phyloP scores from a whole-genome alignment of 495 filamentous ascomycete species.

The Aspergillus haitiensis region DNA sequence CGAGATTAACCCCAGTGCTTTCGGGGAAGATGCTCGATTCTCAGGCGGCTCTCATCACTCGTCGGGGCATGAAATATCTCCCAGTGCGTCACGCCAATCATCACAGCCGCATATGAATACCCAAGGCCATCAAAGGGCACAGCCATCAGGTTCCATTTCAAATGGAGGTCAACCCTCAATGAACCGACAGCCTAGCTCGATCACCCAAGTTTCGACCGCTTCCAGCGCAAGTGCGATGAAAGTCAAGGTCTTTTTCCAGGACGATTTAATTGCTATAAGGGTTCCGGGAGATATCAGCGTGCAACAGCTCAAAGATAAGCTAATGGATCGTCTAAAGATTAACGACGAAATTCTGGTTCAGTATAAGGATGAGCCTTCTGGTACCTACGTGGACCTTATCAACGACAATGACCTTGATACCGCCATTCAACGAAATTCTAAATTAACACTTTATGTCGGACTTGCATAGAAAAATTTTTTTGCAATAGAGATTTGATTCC shows the following conservation, averaged over 20 bases:
- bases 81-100: slow-evolving; percentile 69
- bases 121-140: slow-evolving; percentile 59
- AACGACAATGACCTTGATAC: slow-evolving; percentile 78
- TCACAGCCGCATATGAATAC: slow-evolving; percentile 70
- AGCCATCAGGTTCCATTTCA: slow-evolving; percentile 40
- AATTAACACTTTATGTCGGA: slow-evolving; percentile 78
- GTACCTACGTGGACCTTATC: slow-evolving; percentile 68
- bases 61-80: slow-evolving; percentile 52
- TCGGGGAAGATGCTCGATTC: slow-evolving; percentile 66
- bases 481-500: slow-evolving; percentile 29
- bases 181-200: slow-evolving; percentile 70
- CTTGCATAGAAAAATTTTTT: slow-evolving; percentile 41
- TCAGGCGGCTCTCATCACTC: slow-evolving; percentile 73
- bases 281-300: slow-evolving; percentile 78
- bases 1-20: slow-evolving; percentile 73
- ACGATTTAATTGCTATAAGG: slow-evolving; percentile 87
- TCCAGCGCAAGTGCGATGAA: slow-evolving; percentile 64
- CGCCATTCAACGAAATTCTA: slow-evolving; percentile 80
- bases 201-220: slow-evolving; percentile 65
- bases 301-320: slow-evolving; percentile 76
- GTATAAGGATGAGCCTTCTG: slow-evolving; percentile 84
- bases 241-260: slow-evolving; percentile 90
- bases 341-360: slow-evolving; percentile 70
- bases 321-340: slow-evolving; percentile 74
- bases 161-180: slow-evolving; percentile 55